phyloP scores from a whole-genome alignment of 345 rosid genomes.

The Hevea brasiliensis region DNA sequence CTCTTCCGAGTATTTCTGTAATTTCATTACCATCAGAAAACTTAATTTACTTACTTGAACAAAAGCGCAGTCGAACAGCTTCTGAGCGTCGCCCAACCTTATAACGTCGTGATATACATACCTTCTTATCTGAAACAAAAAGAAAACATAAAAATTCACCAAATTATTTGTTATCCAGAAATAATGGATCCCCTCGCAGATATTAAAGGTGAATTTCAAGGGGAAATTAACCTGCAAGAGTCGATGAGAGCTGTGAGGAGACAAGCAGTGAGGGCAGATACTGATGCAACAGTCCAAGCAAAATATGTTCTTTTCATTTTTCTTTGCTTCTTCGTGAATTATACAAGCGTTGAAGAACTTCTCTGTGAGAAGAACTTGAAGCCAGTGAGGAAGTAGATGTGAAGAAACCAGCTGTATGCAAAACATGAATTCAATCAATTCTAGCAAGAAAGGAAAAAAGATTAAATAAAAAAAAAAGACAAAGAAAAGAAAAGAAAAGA shows the following conservation, averaged over 20 bases:
- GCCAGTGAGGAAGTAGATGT: constrained; percentile 44
- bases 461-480: not conserved
- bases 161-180: not conserved
- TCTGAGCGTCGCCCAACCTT: constrained; percentile 65
- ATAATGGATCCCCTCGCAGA: not conserved
- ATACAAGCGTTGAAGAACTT: constrained; percentile 84
- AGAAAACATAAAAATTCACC: not conserved
- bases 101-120: constrained; percentile 84
- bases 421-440: not conserved
- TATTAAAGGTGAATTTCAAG: not conserved
- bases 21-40: not conserved
- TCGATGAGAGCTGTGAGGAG: constrained; percentile 65
- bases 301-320: constrained; percentile 77
- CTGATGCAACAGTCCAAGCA: constrained; percentile 82
- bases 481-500: not conserved
- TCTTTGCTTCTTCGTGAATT: constrained; percentile 58
- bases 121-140: constrained; percentile 67
- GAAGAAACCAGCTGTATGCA: constrained; percentile 32
- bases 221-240: constrained; percentile 61
- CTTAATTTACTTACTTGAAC: constrained; percentile 56
- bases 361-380: constrained; percentile 59
- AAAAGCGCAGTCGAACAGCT: constrained; percentile 66
- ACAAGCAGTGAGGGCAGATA: constrained; percentile 78
- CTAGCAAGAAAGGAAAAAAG: not conserved
- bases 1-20: not conserved